Conservation (phyloP, 1,284 basidiomycete species). For the Mixia osmundae region DNA sequence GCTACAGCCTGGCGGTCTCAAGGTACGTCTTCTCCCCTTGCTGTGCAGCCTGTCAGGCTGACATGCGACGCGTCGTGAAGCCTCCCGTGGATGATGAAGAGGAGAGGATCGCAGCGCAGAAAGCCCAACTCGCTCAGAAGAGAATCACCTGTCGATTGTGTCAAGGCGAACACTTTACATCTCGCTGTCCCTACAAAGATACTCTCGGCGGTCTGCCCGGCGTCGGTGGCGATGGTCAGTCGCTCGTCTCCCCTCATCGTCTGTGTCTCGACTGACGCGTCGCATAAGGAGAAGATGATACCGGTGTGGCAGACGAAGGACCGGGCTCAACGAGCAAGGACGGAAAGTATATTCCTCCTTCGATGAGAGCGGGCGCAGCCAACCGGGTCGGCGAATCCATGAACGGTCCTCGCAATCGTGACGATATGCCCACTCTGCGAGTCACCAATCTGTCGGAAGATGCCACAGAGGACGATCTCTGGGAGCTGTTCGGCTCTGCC, state of each 20-base stretch:
- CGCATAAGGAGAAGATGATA: neutral
- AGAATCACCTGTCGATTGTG: conserved; percentile 84
- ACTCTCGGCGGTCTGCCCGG: conserved; percentile 45
- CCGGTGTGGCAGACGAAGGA: conserved; percentile 13
- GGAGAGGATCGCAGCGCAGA: conserved; percentile 50
- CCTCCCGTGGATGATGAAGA: conserved; percentile 29
- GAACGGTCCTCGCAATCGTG: conserved; percentile 36
- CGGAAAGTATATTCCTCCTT: conserved; percentile 77
- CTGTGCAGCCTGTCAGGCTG: neutral
- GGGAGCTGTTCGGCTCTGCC: conserved; percentile 50
- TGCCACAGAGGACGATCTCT: conserved; percentile 78
- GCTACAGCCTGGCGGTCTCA: conserved; percentile 52
- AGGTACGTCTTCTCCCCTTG: conserved; percentile 28
- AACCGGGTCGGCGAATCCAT: conserved; percentile 60
- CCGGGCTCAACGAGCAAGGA: conserved; percentile 19
- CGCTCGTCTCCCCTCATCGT: neutral
- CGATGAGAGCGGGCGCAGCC: conserved; percentile 43
- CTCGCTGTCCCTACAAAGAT: conserved; percentile 96
- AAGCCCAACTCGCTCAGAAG: conserved; percentile 38
- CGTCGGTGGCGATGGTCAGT: conserved; percentile 17
- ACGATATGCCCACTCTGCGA: conserved; percentile 86
- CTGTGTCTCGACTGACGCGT: neutral
- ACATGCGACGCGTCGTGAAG: neutral
- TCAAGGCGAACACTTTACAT: conserved; percentile 92
- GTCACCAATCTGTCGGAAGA: conserved; percentile 95